phyloP scores from a whole-genome alignment of 2,329 filamentous ascomycete genomes.

The Thielaviopsis populi region DNA sequence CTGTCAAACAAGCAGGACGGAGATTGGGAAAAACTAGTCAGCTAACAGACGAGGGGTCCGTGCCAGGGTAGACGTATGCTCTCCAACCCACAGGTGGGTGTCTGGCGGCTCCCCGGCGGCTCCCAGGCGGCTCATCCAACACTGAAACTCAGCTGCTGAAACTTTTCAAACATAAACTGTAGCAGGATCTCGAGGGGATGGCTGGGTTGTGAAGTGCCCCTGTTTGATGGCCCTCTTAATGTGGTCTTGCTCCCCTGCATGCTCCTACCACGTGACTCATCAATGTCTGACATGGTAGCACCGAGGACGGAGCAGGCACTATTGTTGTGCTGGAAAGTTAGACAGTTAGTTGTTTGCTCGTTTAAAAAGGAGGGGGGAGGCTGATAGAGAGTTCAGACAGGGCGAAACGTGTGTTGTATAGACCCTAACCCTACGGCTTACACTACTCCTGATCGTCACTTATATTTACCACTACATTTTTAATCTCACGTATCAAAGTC shows the following conservation, averaged over 20 bases:
- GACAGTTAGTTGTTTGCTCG: neutral
- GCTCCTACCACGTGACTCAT: neutral
- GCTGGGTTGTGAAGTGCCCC: neutral
- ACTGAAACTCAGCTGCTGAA: neutral
- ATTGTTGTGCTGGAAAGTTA: neutral
- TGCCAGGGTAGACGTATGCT: neutral
- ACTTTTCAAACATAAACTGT: neutral
- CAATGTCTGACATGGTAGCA: neutral
- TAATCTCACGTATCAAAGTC: too few species aligned
- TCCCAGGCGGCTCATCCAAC: neutral
- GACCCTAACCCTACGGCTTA: too few species aligned
- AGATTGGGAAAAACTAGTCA: neutral
- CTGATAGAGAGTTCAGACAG: too few species aligned
- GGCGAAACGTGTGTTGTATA: too few species aligned
- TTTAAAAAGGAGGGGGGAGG: too few species aligned
- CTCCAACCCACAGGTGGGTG: neutral
- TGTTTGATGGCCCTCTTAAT: neutral
- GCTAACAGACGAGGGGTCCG: neutral
- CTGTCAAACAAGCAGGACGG: neutral
- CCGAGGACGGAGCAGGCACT: too few species aligned
- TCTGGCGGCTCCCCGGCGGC: neutral
- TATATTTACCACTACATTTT: too few species aligned
- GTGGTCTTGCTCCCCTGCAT: neutral
- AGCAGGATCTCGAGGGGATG: neutral
- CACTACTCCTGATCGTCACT: too few species aligned